A percentile compares a stretch with the other conserved stretches of the same genome.
Evolutionary conservation across 2,329 filamentous ascomycete genomes (phyloP).

Genomic region (Fusarium robinianum): DNA sequence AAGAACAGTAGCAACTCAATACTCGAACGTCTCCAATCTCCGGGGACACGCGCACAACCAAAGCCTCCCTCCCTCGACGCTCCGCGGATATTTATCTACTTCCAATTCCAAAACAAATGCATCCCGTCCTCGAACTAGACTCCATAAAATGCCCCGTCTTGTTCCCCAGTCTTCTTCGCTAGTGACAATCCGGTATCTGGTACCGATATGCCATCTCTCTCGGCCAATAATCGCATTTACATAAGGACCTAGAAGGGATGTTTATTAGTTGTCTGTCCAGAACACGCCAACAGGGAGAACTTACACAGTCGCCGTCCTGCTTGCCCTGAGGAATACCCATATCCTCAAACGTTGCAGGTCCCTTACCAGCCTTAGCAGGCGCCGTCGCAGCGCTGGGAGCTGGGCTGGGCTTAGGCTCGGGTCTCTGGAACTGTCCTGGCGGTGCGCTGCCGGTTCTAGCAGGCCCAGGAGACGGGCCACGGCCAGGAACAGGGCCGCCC

Average conservation of each 20-base stretch:
- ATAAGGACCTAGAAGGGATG: constrained; percentile 32
- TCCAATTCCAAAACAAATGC: constrained; percentile 22
- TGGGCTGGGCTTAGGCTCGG: constrained; percentile 37
- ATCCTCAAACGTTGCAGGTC: constrained; percentile 94
- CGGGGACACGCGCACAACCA: constrained; percentile 16
- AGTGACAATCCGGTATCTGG: constrained; percentile 5
- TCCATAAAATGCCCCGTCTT: constrained; percentile 25
- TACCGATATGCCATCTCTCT: background rate
- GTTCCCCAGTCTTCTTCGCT: constrained; percentile 11
- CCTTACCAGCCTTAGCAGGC: constrained; percentile 60
- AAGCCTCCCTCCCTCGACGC: constrained; percentile 6
- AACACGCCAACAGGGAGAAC: constrained; percentile 37
- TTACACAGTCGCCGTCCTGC: constrained; percentile 89
- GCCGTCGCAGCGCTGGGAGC: constrained; percentile 42
- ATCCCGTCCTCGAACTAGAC: constrained; percentile 23
- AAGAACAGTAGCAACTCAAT: too few species aligned
- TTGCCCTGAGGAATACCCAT: constrained; percentile 92
- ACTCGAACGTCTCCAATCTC: constrained; percentile 18
- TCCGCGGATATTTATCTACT: constrained; percentile 22
- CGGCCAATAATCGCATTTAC: constrained; percentile 18
- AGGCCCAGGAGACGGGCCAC: too few species aligned
- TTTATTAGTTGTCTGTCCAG: constrained; percentile 6
- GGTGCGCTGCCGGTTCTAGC: constrained; percentile 47
- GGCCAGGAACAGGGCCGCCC: too few species aligned
- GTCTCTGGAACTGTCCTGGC: constrained; percentile 39